Percentiles rank a stretch among this genome's conserved stretches.
Evolutionary conservation across 345 rosid genomes (phyloP).

Genomic region (Eucalyptus globulus): DNA sequence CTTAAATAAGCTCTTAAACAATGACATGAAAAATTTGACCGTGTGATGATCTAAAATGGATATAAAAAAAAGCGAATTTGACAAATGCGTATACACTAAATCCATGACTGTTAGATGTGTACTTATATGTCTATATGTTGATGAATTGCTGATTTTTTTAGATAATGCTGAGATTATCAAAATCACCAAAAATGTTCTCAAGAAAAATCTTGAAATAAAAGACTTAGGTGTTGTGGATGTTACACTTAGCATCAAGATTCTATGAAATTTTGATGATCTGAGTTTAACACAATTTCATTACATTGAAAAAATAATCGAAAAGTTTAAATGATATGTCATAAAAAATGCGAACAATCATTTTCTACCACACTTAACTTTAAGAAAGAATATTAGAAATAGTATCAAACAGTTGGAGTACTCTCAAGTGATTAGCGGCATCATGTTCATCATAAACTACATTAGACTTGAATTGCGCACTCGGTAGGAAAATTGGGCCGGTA

Average conservation of each 20-base stretch:
- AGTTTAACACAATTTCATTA: no score
- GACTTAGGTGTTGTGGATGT: rapidly evolving
- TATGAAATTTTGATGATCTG: rapidly evolving
- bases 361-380: rapidly evolving
- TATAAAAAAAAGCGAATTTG: no score
- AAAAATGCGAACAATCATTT: rapidly evolving
- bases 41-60: no score
- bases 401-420: rapidly evolving
- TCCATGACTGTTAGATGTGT: rapidly evolving
- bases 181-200: rapidly evolving
- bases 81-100: not conserved
- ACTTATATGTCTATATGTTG: rapidly evolving
- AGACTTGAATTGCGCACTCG: rapidly evolving
- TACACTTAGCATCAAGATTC: no score
- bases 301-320: no score
- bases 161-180: rapidly evolving
- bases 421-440: rapidly evolving
- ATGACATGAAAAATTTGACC: rapidly evolving
- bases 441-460: rapidly evolving
- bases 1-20: no score
- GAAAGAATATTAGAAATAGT: rapidly evolving
- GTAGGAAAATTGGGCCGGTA: rapidly evolving
- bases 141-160: no score
- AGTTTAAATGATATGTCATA: rapidly evolving
- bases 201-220: rapidly evolving